Base-by-base conservation (phyloP, 768 basidiomycete species). In the Psilocybe azurescens region DNA sequence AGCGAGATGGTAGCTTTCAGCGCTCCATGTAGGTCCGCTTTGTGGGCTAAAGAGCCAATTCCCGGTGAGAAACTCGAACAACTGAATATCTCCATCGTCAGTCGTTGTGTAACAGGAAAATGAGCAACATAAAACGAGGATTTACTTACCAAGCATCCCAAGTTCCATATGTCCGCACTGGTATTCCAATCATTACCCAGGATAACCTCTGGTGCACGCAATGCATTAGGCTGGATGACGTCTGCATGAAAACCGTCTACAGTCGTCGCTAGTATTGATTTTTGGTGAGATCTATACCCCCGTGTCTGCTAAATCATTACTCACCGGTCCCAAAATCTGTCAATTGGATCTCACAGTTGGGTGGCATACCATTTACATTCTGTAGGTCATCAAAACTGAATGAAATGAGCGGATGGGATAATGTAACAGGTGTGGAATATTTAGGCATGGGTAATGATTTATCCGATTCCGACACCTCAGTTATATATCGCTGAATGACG, bases 81-180 rank as follows among this genome's bases (percentile, higher is more conserved):
- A 36, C 33, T 11, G 33, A 11, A 36, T 7, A 11, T 36, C 33
- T 36, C 0, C 33, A 11, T 36, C 0, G 33, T 36, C 33, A 36
- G 33, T 36, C 6, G 7, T 36, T 7, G 11, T 36, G 11, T 4
- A 0, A 0, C 33, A 36, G 11, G 33, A 11, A 36, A 11, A 36
- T 7, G 33, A 7, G 7, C 7, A 36, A 24, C 24, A 24, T 24
- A 24, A 24, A 24, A 24, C 24, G 33, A 36, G 11, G 33, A 36
- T 36, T 36, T 7, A 60, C 58, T 52, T 50, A 72, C 73, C 28
- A 74, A 39, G 53, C 75, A 76, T 30, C 75, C 75, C 11, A 76
- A 53, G 50, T 71, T 71, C 75, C 75, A 76, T 32, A 76, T 70
- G 66, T 76, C 75, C 4, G 71, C 68, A 44, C 60, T 68, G 3